phyloP scores from a whole-genome alignment of 805 yeast genomes.

The Candida methanosorbosa region DNA sequence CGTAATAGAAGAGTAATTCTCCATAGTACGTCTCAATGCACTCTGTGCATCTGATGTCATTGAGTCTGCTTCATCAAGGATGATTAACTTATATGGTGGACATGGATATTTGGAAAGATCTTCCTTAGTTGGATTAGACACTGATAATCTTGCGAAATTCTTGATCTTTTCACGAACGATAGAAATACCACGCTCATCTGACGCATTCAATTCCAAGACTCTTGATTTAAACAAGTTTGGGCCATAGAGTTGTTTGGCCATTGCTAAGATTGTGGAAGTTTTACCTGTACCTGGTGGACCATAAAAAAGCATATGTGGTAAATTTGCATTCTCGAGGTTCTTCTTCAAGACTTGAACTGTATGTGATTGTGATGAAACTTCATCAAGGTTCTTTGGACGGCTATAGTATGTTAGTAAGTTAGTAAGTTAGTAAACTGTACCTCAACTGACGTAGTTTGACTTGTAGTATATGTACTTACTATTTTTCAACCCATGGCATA shows the following conservation, averaged over 20 bases:
- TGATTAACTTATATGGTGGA: slow-evolving; percentile 91
- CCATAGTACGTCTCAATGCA: slow-evolving; percentile 92
- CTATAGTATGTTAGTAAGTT: slow-evolving; percentile 16
- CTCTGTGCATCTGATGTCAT: slow-evolving; percentile 97
- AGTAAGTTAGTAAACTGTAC: neutral
- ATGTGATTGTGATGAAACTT: slow-evolving; percentile 86
- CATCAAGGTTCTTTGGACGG: slow-evolving; percentile 82
- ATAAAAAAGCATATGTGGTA: slow-evolving; percentile 87
- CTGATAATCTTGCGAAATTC: slow-evolving; percentile 77
- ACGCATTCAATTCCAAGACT: slow-evolving; percentile 79
- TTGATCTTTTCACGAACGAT: slow-evolving; percentile 82
- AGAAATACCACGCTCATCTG: slow-evolving; percentile 86
- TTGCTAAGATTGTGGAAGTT: slow-evolving; percentile 79
- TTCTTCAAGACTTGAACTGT: slow-evolving; percentile 77
- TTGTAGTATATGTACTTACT: slow-evolving; percentile 30
- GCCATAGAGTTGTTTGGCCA: slow-evolving; percentile 73
- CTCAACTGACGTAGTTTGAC: too few relatives aligned
- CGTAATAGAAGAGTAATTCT: slow-evolving; percentile 79
- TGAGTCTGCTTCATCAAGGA: slow-evolving; percentile 92
- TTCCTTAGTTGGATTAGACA: slow-evolving; percentile 68
- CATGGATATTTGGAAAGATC: slow-evolving; percentile 78
- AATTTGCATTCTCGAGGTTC: slow-evolving; percentile 69
- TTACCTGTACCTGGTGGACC: slow-evolving; percentile 96
- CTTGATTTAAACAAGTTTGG: slow-evolving; percentile 60
- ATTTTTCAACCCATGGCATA: slow-evolving; percentile 92